phyloP scores from a whole-genome alignment of 805 yeast genomes.

The Ogataea henricii region DNA sequence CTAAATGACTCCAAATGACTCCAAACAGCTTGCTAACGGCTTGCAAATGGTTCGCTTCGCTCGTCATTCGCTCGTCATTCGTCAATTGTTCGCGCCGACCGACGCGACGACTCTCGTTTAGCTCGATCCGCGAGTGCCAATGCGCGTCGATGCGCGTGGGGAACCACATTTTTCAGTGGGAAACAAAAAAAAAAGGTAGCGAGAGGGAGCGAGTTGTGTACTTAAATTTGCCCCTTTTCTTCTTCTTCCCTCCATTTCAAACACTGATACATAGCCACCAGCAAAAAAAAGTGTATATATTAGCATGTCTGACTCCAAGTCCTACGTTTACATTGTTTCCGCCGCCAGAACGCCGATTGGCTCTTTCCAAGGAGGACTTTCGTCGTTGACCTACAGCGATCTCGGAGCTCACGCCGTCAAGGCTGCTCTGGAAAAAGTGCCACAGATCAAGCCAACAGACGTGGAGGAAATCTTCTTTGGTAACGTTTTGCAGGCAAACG shows the following conservation, averaged over 20 bases:
- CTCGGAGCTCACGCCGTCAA: conserved; percentile 92
- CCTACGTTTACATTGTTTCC: conserved; percentile 81
- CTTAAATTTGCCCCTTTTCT: background rate
- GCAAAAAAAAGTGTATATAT: background rate
- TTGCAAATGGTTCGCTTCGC: no score
- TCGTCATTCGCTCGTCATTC: no score
- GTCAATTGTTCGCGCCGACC: background rate
- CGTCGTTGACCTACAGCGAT: conserved; percentile 77
- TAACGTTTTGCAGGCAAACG: conserved; percentile 87
- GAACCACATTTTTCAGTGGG: conserved; percentile 1
- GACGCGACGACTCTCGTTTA: conserved; percentile 1
- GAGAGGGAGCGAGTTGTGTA: background rate
- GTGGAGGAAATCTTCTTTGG: conserved; percentile 94
- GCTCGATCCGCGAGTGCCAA: conserved; percentile 11
- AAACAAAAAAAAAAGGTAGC: background rate
- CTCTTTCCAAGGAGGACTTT: conserved; percentile 81
- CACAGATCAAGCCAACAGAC: conserved; percentile 70
- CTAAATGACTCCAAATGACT: no score
- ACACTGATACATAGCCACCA: background rate
- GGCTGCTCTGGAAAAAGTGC: conserved; percentile 81
- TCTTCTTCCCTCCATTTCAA: background rate
- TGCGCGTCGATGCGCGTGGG: background rate
- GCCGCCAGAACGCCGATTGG: conserved; percentile 96
- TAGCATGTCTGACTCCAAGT: conserved; percentile 21
- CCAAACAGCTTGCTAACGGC: no score